These are phyloP conservation scores for Trichoderma sp. DNA, from an alignment of 2,329 filamentous ascomycete species.

Conservation along the genomic window DNA sequence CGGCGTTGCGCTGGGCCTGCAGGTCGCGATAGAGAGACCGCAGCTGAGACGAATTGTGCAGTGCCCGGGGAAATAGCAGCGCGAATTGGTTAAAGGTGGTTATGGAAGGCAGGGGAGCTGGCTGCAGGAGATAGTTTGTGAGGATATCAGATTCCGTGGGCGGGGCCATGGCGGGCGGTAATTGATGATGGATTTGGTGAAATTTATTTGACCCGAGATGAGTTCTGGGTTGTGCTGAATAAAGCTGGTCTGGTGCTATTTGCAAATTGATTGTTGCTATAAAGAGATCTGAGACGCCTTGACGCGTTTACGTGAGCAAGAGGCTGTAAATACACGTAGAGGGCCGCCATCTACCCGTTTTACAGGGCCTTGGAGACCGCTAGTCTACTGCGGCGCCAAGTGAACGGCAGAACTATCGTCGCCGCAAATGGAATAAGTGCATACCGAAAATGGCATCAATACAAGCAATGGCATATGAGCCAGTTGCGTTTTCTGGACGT, in stretches of 20 bases:
- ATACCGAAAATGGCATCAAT: background rate
- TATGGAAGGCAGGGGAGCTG: conserved; percentile 72
- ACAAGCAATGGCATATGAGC: background rate
- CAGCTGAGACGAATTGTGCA: conserved; percentile 67
- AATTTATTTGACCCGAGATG: conserved; percentile 66
- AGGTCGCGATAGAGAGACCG: conserved; percentile 76
- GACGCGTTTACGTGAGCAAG: conserved; percentile 7
- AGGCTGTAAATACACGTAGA: background rate
- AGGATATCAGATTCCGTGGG: conserved; percentile 72
- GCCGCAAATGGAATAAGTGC: background rate
- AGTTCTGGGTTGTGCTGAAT: conserved; percentile 54
- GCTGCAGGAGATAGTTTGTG: conserved; percentile 74
- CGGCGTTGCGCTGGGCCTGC: conserved; percentile 69
- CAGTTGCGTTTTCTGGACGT: background rate
- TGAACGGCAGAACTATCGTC: no score
- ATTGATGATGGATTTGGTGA: background rate
- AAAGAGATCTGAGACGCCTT: background rate
- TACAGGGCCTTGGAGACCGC: background rate
- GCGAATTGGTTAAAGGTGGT: conserved; percentile 75
- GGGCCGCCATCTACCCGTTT: background rate
- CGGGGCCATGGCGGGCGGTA: background rate
- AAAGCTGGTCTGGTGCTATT: background rate
- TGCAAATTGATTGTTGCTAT: background rate
- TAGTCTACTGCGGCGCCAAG: background rate
- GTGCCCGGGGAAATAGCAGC: conserved; percentile 69